Percentiles rank a stretch among this genome's conserved stretches.
phyloP scores from a whole-genome alignment of 257 asterid species.

The Cruciata laevipes region DNA sequence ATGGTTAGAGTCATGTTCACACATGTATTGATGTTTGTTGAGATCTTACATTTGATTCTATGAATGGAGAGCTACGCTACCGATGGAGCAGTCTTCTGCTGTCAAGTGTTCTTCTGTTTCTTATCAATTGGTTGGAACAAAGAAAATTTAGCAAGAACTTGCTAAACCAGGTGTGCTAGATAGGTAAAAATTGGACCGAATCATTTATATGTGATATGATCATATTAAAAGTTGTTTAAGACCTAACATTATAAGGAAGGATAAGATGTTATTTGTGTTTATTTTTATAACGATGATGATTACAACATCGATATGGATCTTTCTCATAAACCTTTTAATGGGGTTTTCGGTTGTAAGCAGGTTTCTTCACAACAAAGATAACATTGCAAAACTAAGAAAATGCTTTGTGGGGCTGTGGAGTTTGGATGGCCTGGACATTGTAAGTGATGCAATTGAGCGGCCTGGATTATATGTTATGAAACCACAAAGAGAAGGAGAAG shows the following conservation, averaged over 20 bases:
- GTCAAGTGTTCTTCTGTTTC: too few relatives aligned
- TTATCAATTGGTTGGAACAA: too few relatives aligned
- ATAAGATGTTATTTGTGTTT: background rate
- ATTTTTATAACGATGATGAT: background rate
- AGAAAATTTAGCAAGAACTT: too few relatives aligned
- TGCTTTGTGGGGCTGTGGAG: conserved; percentile 98
- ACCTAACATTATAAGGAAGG: too few relatives aligned
- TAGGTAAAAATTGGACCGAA: conserved; percentile 38
- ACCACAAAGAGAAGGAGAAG: conserved; percentile 99
- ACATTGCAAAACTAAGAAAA: conserved; percentile 69
- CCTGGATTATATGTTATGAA: conserved; percentile 87
- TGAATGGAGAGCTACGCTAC: too few relatives aligned
- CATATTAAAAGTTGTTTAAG: background rate
- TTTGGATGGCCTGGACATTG: conserved; percentile 51
- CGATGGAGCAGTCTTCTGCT: too few relatives aligned
- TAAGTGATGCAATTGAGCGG: conserved; percentile 70
- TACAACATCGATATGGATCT: background rate
- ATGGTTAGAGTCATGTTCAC: too few relatives aligned
- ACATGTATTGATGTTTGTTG: too few relatives aligned
- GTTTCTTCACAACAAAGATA: conserved; percentile 80
- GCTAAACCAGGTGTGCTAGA: conserved; percentile 77
- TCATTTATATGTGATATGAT: too few relatives aligned
- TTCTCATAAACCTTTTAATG: background rate
- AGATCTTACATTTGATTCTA: too few relatives aligned
- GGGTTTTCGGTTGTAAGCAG: conserved; percentile 34